phyloP scores from a whole-genome alignment of 2,329 filamentous ascomycete genomes.

The Tolypocladium tundrense region DNA sequence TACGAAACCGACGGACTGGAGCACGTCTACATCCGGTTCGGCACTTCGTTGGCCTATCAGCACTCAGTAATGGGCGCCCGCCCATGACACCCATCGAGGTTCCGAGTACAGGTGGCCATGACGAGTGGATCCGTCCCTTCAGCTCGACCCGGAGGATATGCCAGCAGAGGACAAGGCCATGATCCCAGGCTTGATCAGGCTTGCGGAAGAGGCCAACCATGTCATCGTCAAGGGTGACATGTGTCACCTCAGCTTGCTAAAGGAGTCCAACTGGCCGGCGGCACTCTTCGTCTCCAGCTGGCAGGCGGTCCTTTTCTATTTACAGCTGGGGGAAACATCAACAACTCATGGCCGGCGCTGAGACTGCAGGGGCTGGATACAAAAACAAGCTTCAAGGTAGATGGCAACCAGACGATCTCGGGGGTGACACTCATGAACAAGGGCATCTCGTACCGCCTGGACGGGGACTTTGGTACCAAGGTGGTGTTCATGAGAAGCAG shows the following conservation, averaged over 20 bases:
- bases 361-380: constrained; percentile 47
- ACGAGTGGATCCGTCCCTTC: constrained; percentile 58
- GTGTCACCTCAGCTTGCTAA: constrained; percentile 48
- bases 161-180: constrained; percentile 37
- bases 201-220: constrained; percentile 47
- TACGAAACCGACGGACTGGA: constrained; percentile 53
- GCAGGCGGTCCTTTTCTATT: constrained; percentile 46
- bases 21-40: constrained; percentile 52
- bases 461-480: constrained; percentile 45
- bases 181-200: constrained; percentile 42
- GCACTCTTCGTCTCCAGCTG: constrained; percentile 44
- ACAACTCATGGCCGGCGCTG: constrained; percentile 41
- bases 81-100: constrained; percentile 44
- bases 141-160: constrained; percentile 47
- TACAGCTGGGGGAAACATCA: constrained; percentile 42
- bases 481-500: constrained; percentile 42
- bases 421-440: constrained; percentile 53
- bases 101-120: constrained; percentile 56
- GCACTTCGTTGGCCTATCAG: constrained; percentile 53
- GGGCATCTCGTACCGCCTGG: constrained; percentile 43
- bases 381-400: constrained; percentile 39
- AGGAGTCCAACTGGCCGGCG: constrained; percentile 51
- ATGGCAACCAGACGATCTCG: constrained; percentile 40
- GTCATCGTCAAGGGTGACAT: constrained; percentile 48
- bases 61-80: constrained; percentile 53